Conservation (phyloP, 2,329 filamentous ascomycete species). For the Cladosporium cucumerinum region DNA sequence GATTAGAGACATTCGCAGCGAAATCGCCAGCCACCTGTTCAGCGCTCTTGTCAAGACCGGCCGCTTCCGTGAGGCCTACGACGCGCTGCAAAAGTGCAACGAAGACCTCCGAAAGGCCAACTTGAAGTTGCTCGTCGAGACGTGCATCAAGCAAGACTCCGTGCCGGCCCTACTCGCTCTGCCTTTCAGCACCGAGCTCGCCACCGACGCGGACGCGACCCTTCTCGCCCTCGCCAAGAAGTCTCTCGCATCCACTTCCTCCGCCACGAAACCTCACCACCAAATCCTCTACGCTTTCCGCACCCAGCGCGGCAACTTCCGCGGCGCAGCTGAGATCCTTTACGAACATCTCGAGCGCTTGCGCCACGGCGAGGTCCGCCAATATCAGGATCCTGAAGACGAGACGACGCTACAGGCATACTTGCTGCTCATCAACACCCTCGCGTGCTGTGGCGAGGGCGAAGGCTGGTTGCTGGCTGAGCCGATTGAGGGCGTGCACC, state of each 20-base stretch:
- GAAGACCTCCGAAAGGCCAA: slow-evolving; percentile 67
- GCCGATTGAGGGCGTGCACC: slow-evolving; percentile 42
- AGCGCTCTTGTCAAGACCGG: slow-evolving; percentile 74
- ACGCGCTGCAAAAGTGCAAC: slow-evolving; percentile 69
- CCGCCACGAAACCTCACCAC: slow-evolving; percentile 63
- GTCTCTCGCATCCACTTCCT: slow-evolving; percentile 54
- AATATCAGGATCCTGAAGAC: slow-evolving; percentile 43
- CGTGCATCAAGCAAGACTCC: slow-evolving; percentile 31
- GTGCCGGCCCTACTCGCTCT: slow-evolving; percentile 59
- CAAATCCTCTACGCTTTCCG: slow-evolving; percentile 91
- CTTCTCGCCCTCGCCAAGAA: slow-evolving; percentile 69
- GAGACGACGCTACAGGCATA: slow-evolving; percentile 68
- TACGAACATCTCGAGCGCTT: slow-evolving; percentile 56
- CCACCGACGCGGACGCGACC: slow-evolving; percentile 74
- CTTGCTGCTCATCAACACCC: slow-evolving; percentile 85
- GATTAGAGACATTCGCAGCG: slow-evolving; percentile 49
- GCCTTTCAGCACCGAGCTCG: slow-evolving; percentile 69
- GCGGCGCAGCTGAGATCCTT: slow-evolving; percentile 64
- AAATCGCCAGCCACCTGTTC: slow-evolving; percentile 81
- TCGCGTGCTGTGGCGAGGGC: slow-evolving; percentile 77
- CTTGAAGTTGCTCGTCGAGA: slow-evolving; percentile 62
- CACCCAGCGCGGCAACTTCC: slow-evolving; percentile 78
- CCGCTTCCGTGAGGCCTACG: slow-evolving; percentile 79
- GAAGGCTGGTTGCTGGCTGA: slow-evolving; percentile 76
- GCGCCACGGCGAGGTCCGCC: slow-evolving; percentile 21